Evolutionary conservation across 1,139 yeast genomes (phyloP).

Genomic region (Ogataea hybrid): DNA sequence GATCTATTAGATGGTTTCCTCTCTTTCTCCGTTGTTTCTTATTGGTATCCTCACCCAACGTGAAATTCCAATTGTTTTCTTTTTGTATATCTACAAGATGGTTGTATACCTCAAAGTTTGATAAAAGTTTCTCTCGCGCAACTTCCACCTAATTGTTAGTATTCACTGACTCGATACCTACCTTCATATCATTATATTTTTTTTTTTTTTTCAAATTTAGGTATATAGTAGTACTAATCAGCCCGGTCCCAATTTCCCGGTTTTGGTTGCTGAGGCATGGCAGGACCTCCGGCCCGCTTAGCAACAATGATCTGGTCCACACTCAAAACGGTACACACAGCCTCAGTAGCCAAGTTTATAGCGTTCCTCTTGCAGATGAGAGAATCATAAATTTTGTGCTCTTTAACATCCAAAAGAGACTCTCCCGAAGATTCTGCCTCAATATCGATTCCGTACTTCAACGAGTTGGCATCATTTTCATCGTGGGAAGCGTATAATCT

Average conservation of each 20-base stretch:
- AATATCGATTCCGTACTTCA: slow-evolving; percentile 65
- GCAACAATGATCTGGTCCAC: slow-evolving; percentile 94
- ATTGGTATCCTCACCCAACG: slow-evolving; percentile 33
- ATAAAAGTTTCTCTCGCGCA: slow-evolving; percentile 59
- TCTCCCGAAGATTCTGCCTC: slow-evolving; percentile 57
- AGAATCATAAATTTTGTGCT: slow-evolving; percentile 73
- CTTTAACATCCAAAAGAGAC: slow-evolving; percentile 70
- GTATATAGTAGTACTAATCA: slow-evolving; percentile 43
- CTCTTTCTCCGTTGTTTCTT: slow-evolving; percentile 31
- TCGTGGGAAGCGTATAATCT: slow-evolving; percentile 82
- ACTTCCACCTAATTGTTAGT: slow-evolving; percentile 36
- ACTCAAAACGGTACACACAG: slow-evolving; percentile 85
- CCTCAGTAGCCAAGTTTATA: slow-evolving; percentile 91
- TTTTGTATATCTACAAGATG: slow-evolving; percentile 55
- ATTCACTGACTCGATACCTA: slow-evolving; percentile 1
- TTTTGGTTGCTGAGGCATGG: slow-evolving; percentile 80
- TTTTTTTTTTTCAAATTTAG: slow-evolving; percentile 3
- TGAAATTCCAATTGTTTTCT: slow-evolving; percentile 46
- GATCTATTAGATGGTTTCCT: slow-evolving; percentile 43
- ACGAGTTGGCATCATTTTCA: slow-evolving; percentile 24
- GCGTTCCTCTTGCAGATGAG: slow-evolving; percentile 82
- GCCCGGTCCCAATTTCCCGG: slow-evolving; percentile 98
- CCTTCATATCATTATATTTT: slow-evolving; percentile 8
- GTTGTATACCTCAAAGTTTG: slow-evolving; percentile 68
- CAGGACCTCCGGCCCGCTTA: slow-evolving; percentile 96